Conservation (phyloP, 257 asterid genomes). For the Capsicum pubescens region DNA sequence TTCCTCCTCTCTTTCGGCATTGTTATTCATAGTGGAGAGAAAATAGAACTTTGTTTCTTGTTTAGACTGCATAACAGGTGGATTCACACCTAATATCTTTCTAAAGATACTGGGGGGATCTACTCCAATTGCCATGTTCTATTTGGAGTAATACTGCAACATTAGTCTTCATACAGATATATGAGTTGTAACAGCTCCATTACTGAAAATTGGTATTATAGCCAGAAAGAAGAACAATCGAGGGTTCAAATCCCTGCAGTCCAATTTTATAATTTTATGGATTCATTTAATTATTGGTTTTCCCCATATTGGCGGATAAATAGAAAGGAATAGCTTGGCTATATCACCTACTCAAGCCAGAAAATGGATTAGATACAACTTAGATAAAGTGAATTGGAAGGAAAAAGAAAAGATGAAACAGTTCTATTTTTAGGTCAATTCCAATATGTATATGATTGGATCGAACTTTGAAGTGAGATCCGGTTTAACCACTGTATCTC, state of each 20-base stretch:
- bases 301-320: not conserved
- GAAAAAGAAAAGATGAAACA: not conserved
- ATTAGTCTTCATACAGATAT: not conserved
- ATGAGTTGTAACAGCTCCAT: not conserved
- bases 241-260: not conserved
- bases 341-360: constrained; percentile 14
- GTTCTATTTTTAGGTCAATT: constrained; percentile 2
- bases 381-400: constrained; percentile 7
- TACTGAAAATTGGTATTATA: constrained; percentile 5
- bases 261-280: not conserved
- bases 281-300: constrained; percentile 4
- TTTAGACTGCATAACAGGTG: constrained; percentile 2
- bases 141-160: not conserved
- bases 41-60: not conserved
- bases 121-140: constrained; percentile 16
- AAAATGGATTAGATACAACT: constrained; percentile 8
- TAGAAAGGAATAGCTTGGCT: not conserved
- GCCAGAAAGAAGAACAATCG: not conserved
- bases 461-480: not conserved
- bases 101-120: constrained; percentile 5
- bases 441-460: not conserved
- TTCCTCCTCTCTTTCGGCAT: not conserved
- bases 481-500: not conserved
- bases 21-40: not conserved
- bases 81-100: not conserved